Evolutionary conservation across 257 asterid genomes (phyloP), one percentile per base, ranked within the genome.

Genomic region (Lycium ferocissimum): DNA sequence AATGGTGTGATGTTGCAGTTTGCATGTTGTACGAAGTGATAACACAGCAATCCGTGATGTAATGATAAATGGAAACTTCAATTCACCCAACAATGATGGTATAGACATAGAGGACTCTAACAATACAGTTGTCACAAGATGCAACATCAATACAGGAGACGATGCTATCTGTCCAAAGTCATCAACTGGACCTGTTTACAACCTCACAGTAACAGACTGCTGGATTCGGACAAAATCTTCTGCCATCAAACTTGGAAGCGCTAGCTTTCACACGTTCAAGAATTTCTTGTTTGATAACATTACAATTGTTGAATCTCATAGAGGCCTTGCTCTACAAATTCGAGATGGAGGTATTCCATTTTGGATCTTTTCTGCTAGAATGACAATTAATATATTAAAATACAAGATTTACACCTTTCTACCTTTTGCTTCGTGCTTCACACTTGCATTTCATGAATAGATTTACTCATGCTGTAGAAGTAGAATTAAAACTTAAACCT

Each of bases 101-200:
- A 96, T 96, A 40, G 99, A 95, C 40, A 90, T 96, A 20, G 97
- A 94, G 84, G 99, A 96, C 84, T 96, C 98, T 2, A 96, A 94
- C 88, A 96, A 95, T 47, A 94, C 99, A 1, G 58, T 94, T 83
- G 93, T 96, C 85, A 88, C 90, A 37, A 90, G 97, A 79, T 91
- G 97, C 95, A 87, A 72, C 53, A 96, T 96, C 49, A 51, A 96
- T 57, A 96, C 99, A 0, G 99, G 99, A n/a, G 99, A 96, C 53
- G 99, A 96, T 91, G 99, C 98, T 72, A 95, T 96, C 49, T 96
- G 99, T 79, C 98, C 97, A 20, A 96, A 96, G 90, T 93, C 98
- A 15, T 91, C 82, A 58, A 92, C 91, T 0, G 89, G 92, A 26
- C 96, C 97, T 59, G 86, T 96, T 33, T 63, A 88, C 90, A 96